Conservation (phyloP, 2,329 filamentous ascomycete genomes). For the Pseudocercospora ulei region DNA sequence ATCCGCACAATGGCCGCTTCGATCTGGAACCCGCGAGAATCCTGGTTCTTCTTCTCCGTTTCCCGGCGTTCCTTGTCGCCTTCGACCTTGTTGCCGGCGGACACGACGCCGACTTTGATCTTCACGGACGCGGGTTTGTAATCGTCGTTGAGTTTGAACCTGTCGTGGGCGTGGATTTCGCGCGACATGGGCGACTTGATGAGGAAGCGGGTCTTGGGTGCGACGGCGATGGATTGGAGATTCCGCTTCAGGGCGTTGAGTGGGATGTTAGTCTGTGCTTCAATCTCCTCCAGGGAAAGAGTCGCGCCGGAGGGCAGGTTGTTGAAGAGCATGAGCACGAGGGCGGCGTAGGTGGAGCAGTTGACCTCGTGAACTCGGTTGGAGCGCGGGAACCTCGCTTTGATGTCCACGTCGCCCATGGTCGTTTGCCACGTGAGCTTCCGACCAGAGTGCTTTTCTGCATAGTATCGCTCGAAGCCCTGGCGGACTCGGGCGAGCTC, state of each 20-base stretch:
- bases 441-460: conserved; percentile 75
- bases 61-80: conserved; percentile 55
- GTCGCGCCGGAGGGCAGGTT: conserved; percentile 49
- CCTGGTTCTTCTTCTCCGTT: conserved; percentile 66
- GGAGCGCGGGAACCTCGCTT: conserved; percentile 65
- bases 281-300: conserved; percentile 65
- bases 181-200: conserved; percentile 72
- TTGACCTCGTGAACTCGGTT: conserved; percentile 68
- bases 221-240: conserved; percentile 70
- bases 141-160: conserved; percentile 69
- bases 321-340: conserved; percentile 84
- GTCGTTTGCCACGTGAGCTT: conserved; percentile 72
- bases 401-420: conserved; percentile 77
- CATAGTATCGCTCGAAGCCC: conserved; percentile 82
- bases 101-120: conserved; percentile 82
- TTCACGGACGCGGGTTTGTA: conserved; percentile 76
- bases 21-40: conserved; percentile 59
- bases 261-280: conserved; percentile 70
- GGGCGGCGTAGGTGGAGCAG: conserved; percentile 84
- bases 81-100: conserved; percentile 73
- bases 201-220: conserved; percentile 72
- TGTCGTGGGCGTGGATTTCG: conserved; percentile 63
- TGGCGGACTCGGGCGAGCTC: conserved; percentile 66
- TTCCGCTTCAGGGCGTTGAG: conserved; percentile 62
- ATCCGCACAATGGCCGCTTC: conserved; percentile 71